These are phyloP conservation scores for Suhomyces terraborum DNA, from an alignment of 1,139 yeast genomes.

Conservation along the genomic window DNA sequence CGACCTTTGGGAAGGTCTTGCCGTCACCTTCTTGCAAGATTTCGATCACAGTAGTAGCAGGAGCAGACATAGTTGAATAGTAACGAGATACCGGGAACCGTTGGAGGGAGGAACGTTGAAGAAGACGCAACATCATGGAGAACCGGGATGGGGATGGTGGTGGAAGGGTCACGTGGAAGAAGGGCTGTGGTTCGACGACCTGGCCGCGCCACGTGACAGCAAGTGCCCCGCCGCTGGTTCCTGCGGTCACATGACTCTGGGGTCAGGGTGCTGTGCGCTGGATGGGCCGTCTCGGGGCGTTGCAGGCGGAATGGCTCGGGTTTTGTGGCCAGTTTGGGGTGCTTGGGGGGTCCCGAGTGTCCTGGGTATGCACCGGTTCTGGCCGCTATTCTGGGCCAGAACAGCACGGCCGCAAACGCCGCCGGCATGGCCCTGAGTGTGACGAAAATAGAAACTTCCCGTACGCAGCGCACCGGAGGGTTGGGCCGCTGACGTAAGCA, in stretches of 20 bases:
- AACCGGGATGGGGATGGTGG: slow-evolving; percentile 1
- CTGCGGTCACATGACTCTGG: too few species aligned
- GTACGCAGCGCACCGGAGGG: background rate
- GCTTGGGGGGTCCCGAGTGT: too few species aligned
- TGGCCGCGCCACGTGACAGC: background rate
- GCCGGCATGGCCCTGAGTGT: too few species aligned
- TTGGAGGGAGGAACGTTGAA: slow-evolving; percentile 8
- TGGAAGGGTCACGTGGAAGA: slow-evolving; percentile 1
- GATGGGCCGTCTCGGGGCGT: too few species aligned
- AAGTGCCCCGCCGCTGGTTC: too few species aligned
- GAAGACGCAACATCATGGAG: slow-evolving; percentile 10
- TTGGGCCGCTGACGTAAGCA: background rate
- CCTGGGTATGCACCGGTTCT: too few species aligned
- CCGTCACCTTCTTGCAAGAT: slow-evolving; percentile 71
- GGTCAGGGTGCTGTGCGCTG: too few species aligned
- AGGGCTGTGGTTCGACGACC: background rate
- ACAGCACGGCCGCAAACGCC: too few species aligned
- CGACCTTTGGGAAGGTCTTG: slow-evolving; percentile 77
- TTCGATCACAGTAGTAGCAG: slow-evolving; percentile 46
- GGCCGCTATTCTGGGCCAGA: too few species aligned
- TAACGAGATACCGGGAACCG: slow-evolving; percentile 4
- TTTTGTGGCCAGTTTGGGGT: too few species aligned
- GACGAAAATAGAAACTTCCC: background rate
- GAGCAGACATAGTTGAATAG: slow-evolving; percentile 38
- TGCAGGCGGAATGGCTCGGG: too few species aligned